Base-by-base conservation (phyloP, 257 asterid species). In the Anisodus tanguticus region DNA sequence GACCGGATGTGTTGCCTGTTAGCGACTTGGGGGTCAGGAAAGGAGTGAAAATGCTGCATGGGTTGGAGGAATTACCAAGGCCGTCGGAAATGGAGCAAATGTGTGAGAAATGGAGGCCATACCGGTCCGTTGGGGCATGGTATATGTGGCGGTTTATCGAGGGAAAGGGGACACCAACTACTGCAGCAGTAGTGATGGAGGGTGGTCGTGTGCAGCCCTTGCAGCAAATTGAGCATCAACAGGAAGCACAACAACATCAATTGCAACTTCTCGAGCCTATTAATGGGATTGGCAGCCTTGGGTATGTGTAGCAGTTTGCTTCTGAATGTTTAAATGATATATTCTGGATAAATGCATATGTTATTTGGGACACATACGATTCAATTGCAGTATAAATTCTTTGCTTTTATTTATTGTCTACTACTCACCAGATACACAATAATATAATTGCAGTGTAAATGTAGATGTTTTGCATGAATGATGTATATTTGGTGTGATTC, bases 31-130 rank as follows among this genome's bases (percentile, higher is more conserved):
- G 97, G 82, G 98, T 95, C 76, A 90, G 98, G 88, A 95, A 95
- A 90, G 99, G 99, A 55, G 98, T 93, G 86, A 97, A 93, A 86
- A 54, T 89, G 86, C 83, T 95, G 89, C 88, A 93, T 84, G 97
- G 96, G 55, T 87, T 95, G 89, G 97, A 92, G 57, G 99, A 93
- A 72, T 85, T 93, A 91, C 99, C 99, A 0, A 90, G 93, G 90
- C 98, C 98, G 64, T 92, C 97, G 0, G 93, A 91, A 86, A 93
- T 95, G 98, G 98, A 95, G 84, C 92, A 87, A 68, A 79, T 95
- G 88, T 95, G 99, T 86, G 98, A 92, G 90, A 95, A 94, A 85
- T 94, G 99, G 99, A 93, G 84, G 90, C 98, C 99, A 9, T 95
- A 92, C 76, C 88, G 99, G 92, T 94, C 98, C 1, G 95, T 95